Conservation (phyloP, 2,329 filamentous ascomycete species). For the Colletotrichum eleusines region DNA sequence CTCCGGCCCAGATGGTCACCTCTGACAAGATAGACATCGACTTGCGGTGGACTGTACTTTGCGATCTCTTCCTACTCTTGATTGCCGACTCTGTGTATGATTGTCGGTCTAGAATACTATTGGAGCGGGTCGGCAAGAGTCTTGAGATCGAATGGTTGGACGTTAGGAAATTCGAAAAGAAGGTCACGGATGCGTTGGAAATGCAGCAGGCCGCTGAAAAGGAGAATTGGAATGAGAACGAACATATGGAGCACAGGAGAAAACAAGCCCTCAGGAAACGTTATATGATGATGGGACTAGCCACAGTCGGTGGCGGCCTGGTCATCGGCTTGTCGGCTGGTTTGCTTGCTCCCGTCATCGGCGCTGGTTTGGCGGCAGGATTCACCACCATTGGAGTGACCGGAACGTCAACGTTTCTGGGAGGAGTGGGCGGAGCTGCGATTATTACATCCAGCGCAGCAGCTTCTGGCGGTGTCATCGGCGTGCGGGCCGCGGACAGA, state of each 20-base stretch:
- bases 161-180: conserved; percentile 96
- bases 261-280: conserved; percentile 85
- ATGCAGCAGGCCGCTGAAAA: conserved; percentile 96
- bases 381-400: conserved; percentile 95
- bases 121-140: conserved; percentile 85
- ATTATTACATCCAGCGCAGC: conserved; percentile 93
- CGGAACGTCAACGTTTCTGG: conserved; percentile 89
- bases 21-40: conserved; percentile 94
- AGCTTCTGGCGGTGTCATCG: conserved; percentile 88
- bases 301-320: conserved; percentile 92
- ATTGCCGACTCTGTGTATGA: conserved; percentile 97
- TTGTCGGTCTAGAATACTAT: conserved; percentile 82
- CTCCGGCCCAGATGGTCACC: conserved; percentile 83
- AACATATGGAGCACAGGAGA: conserved; percentile 88
- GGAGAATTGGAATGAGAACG: conserved; percentile 97
- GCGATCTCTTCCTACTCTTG: conserved; percentile 94
- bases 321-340: conserved; percentile 97
- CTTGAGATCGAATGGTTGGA: conserved; percentile 90
- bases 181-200: conserved; percentile 94
- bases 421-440: conserved; percentile 91
- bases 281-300: conserved; percentile 95
- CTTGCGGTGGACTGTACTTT: conserved; percentile 95
- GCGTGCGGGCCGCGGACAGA: conserved; percentile 84
- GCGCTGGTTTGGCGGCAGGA: conserved; percentile 91
- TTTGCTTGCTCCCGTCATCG: conserved; percentile 91